Conservation (phyloP, 371 early-diverging fungal genomes). For the Nematocida homosporus region DNA sequence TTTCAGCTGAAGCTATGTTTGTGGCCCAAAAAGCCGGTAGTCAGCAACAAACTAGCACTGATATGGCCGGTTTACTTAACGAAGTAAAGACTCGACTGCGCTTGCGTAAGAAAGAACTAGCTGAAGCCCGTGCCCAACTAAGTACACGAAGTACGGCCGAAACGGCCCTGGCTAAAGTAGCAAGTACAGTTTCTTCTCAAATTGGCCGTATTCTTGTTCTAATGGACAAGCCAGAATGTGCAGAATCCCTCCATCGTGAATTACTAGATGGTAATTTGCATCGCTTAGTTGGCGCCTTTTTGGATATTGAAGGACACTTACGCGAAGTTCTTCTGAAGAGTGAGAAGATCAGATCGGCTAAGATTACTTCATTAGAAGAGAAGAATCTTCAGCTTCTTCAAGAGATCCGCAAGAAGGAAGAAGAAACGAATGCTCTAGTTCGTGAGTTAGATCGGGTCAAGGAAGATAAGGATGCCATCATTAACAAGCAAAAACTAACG, state of each 20-base stretch:
- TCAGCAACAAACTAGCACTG: not conserved
- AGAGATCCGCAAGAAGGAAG: not conserved
- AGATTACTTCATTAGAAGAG: not conserved
- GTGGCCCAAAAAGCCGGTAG: not conserved
- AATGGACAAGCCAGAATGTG: not conserved
- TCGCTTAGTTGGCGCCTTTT: not conserved
- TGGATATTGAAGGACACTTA: conserved; percentile 25
- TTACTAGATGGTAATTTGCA: conserved; percentile 13
- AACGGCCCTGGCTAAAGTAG: conserved; percentile 16
- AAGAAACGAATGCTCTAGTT: conserved; percentile 2
- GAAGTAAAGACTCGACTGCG: not conserved
- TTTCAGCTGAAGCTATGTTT: conserved; percentile 9
- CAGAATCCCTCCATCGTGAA: conserved; percentile 14
- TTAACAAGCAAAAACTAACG: conserved; percentile 37
- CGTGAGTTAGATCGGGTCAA: conserved; percentile 15
- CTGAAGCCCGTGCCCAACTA: not conserved
- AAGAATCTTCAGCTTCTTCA: not conserved
- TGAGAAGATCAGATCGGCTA: not conserved
- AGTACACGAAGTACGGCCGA: not conserved
- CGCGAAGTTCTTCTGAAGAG: not conserved
- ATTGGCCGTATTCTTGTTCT: conserved; percentile 32
- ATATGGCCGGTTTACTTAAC: not conserved
- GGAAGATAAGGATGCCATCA: conserved; percentile 46
- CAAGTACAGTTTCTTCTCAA: conserved; percentile 13
- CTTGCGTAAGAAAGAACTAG: conserved; percentile 28